Evolutionary conservation across 192 early-diverging fungal species (phyloP).

Genomic region (Oehlia diaphana): DNA sequence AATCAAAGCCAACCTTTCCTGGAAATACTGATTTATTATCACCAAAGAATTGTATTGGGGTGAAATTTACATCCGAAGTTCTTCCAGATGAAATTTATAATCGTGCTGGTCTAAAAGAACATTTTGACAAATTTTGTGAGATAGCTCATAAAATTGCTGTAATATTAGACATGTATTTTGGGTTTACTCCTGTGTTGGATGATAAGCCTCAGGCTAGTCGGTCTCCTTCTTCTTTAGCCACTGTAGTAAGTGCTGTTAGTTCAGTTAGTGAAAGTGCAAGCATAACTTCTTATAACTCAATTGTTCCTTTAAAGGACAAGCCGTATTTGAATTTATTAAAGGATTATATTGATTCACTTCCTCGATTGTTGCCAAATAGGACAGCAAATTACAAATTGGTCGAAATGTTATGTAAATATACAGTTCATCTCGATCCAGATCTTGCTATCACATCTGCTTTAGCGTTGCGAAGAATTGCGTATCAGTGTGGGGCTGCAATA

Average conservation of each 20-base stretch:
- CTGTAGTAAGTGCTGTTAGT: neutral
- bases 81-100: conserved; percentile 53
- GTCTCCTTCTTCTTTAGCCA: neutral
- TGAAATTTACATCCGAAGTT: conserved; percentile 38
- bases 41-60: conserved; percentile 26
- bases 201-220: conserved; percentile 47
- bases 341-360: conserved; percentile 71
- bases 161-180: conserved; percentile 57
- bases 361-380: conserved; percentile 67
- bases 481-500: conserved; percentile 54
- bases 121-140: conserved; percentile 67
- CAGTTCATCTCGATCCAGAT: conserved; percentile 83
- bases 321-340: conserved; percentile 67
- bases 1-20: conserved; percentile 49
- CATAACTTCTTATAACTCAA: conserved; percentile 46
- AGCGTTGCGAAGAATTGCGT: conserved; percentile 67
- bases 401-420: conserved; percentile 79
- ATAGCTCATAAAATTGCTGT: conserved; percentile 59
- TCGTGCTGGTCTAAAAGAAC: conserved; percentile 64
- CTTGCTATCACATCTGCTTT: conserved; percentile 65
- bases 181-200: conserved; percentile 47
- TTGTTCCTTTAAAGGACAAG: conserved; percentile 57
- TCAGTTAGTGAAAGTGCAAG: conserved; percentile 34
- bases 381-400: conserved; percentile 62
- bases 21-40: conserved; percentile 42